Percentiles rank a stretch among this genome's conserved stretches.
phyloP scores from a whole-genome alignment of 352 stramenopile genomes.

The Globisporangium polare region DNA sequence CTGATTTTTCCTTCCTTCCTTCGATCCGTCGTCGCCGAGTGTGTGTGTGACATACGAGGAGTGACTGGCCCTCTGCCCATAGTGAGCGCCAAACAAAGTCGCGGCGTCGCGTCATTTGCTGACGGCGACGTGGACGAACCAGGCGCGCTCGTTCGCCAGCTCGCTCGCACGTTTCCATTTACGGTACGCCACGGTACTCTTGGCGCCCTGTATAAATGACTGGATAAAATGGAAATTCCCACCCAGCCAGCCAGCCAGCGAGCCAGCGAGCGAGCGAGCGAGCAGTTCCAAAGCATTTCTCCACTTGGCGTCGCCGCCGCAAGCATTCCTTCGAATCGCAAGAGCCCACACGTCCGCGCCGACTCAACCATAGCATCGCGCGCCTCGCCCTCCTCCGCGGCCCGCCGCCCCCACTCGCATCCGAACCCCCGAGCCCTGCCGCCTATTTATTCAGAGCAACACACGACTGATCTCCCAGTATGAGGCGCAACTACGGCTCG shows the following conservation, averaged over 20 bases:
- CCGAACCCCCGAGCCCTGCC: background rate
- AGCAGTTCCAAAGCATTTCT: background rate
- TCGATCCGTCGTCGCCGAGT: too few species aligned
- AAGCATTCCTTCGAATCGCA: background rate
- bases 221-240: conserved; percentile 11
- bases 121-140: conserved; percentile 11
- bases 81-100: conserved; percentile 8
- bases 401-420: background rate
- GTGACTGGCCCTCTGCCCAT: background rate
- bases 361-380: conserved; percentile 8
- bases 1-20: too few species aligned
- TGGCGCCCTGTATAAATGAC: conserved; percentile 3
- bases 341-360: background rate
- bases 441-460: conserved; percentile 5
- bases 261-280: background rate
- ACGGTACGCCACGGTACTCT: background rate
- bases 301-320: conserved; percentile 9
- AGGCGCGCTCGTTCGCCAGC: conserved; percentile 7
- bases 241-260: background rate
- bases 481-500: conserved; percentile 56
- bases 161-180: conserved; percentile 3
- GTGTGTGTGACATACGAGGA: too few species aligned
- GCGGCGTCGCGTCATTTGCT: background rate
- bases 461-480: conserved; percentile 10
- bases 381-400: background rate